Percentiles rank a stretch among this genome's conserved stretches.
Evolutionary conservation across 768 basidiomycete genomes (phyloP).

Genomic region (Hemileccinum rubropunctum): DNA sequence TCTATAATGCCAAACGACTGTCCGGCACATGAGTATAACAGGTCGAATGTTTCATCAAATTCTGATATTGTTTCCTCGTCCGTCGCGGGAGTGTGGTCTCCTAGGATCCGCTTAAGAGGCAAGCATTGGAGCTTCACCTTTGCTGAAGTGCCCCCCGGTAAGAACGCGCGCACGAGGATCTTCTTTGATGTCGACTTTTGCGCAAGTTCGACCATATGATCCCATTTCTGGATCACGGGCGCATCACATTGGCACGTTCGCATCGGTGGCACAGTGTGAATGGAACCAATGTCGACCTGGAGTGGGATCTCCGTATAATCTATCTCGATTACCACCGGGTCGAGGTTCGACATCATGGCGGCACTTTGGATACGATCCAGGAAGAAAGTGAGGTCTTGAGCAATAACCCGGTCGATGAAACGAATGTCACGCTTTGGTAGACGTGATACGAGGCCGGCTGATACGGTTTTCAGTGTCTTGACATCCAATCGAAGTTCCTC

Average conservation of each 20-base stretch:
- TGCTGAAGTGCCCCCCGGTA: constrained; percentile 22
- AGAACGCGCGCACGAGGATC: constrained; percentile 28
- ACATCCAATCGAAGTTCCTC: neutral
- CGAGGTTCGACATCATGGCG: neutral
- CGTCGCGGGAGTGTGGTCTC: neutral
- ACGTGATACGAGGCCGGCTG: constrained; percentile 21
- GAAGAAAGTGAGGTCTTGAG: constrained; percentile 15
- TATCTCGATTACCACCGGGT: constrained; percentile 24
- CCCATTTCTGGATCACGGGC: constrained; percentile 23
- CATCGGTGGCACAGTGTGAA: constrained; percentile 4
- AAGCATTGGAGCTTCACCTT: constrained; percentile 27
- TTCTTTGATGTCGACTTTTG: constrained; percentile 18
- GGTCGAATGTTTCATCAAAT: constrained; percentile 21
- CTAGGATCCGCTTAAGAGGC: constrained; percentile 19
- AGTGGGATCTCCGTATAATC: constrained; percentile 24
- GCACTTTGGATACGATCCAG: constrained; percentile 17
- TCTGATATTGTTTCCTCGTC: constrained; percentile 19
- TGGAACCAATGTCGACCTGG: constrained; percentile 16
- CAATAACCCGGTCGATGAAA: constrained; percentile 26
- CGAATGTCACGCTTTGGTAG: constrained; percentile 21
- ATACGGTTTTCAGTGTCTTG: neutral
- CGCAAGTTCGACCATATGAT: constrained; percentile 27
- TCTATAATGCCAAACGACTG: constrained; percentile 20
- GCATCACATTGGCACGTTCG: constrained; percentile 24
- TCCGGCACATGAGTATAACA: constrained; percentile 25